A percentile compares a stretch with the other conserved stretches of the same genome.
Evolutionary conservation across 768 basidiomycete species (phyloP).

Genomic region (Dioszegia hungarica): DNA sequence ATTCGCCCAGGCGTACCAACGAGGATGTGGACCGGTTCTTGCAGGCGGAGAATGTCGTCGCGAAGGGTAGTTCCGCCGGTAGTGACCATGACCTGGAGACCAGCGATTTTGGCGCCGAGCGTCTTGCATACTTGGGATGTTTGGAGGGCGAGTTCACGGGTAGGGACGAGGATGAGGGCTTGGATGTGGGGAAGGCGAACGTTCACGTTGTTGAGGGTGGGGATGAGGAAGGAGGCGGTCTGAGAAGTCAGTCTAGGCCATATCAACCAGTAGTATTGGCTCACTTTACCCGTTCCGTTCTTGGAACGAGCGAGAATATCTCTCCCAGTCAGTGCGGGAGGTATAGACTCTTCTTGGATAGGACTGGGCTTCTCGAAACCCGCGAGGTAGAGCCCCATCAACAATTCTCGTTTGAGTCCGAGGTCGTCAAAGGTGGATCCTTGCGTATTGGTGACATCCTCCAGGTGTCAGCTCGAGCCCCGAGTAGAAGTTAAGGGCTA

Average conservation of each 20-base stretch:
- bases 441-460: slow-evolving; percentile 88
- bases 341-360: slow-evolving; percentile 98
- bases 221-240: slow-evolving; percentile 98
- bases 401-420: slow-evolving; percentile 82
- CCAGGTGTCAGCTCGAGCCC: neutral
- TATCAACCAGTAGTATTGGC: neutral
- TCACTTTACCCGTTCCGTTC: slow-evolving; percentile 64
- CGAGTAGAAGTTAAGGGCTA: neutral
- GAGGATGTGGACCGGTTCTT: slow-evolving; percentile 86
- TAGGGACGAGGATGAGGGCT: slow-evolving; percentile 92
- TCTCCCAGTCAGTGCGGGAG: slow-evolving; percentile 84
- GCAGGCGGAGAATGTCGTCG: slow-evolving; percentile 90
- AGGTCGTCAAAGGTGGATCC: slow-evolving; percentile 95
- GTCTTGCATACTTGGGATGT: slow-evolving; percentile 98
- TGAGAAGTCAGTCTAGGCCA: slow-evolving; percentile 51
- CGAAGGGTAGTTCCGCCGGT: slow-evolving; percentile 97
- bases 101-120: slow-evolving; percentile 85
- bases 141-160: slow-evolving; percentile 96
- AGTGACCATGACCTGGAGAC: slow-evolving; percentile 95
- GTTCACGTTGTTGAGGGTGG: slow-evolving; percentile 89
- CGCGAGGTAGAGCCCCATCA: slow-evolving; percentile 99
- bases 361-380: slow-evolving; percentile 89
- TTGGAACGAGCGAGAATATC: slow-evolving; percentile 59
- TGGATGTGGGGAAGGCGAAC: slow-evolving; percentile 80
- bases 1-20: slow-evolving; percentile 97